Evolutionary conservation across 208 protist genomes (phyloP).

Genomic region (Phytomonas sp.): DNA sequence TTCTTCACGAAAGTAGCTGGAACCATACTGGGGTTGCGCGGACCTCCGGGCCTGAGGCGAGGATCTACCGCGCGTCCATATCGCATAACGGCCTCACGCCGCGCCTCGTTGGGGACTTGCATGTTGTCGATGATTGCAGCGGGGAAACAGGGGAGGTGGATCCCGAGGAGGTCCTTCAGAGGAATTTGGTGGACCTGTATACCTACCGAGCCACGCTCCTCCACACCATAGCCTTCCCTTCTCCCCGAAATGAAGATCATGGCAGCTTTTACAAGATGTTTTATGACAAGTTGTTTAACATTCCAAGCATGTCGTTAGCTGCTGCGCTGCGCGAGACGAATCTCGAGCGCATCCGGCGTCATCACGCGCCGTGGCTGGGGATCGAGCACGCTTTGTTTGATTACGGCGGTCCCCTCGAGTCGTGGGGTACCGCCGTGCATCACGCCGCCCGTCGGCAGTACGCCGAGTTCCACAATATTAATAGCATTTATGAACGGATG

Average conservation of each 20-base stretch:
- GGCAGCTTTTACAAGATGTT: conserved; percentile 17
- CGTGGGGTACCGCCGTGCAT: neutral
- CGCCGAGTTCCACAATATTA: conserved; percentile 35
- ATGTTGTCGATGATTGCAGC: conserved; percentile 18
- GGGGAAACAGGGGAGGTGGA: neutral
- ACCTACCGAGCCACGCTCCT: conserved; percentile 26
- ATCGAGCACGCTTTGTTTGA: conserved; percentile 42
- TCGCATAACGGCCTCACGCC: conserved; percentile 6
- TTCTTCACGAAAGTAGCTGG: conserved; percentile 25
- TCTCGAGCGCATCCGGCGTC: conserved; percentile 11
- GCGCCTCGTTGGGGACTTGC: conserved; percentile 22
- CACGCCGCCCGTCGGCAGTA: conserved; percentile 15
- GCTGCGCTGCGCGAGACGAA: conserved; percentile 26
- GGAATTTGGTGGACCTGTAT: conserved; percentile 8
- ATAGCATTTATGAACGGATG: conserved; percentile 61
- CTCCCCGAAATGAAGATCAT: conserved; percentile 1
- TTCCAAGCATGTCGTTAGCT: conserved; percentile 19
- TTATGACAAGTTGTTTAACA: conserved; percentile 19
- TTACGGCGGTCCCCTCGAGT: conserved; percentile 37
- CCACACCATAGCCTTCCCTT: conserved; percentile 19
- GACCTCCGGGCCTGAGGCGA: neutral
- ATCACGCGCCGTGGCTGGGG: conserved; percentile 47
- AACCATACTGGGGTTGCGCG: neutral
- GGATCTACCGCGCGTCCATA: neutral
- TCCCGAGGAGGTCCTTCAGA: neutral